Evolutionary conservation across 108 stramenopile species (phyloP), one percentile per base, ranked within the genome.

Genomic region (Cyclostephanos tholiformis): DNA sequence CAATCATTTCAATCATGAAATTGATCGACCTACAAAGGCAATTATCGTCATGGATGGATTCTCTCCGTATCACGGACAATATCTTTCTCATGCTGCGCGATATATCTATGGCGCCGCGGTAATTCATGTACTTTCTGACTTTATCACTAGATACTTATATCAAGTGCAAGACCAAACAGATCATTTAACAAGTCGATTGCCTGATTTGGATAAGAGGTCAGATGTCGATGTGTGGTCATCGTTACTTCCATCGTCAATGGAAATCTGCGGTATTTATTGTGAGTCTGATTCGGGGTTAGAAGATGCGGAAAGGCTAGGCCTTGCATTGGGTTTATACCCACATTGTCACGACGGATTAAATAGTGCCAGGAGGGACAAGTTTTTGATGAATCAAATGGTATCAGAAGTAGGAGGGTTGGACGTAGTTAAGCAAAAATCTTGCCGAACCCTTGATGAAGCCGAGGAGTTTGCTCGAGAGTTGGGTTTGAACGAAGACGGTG

Each of bases 201-300:
- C 89, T 9, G 75, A 75, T 32, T 80, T 80, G 44, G 63, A 71
- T 5, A 66, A 69, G 29, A 63, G 63, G 16, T 74, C 77, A 36
- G 84, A 88, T 29, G 62, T 78, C 5, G 69, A 72, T 25, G 83
- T 71, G 25, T 88, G 88, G 88, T 65, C 65, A 20, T 49, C 75
- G 51, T 63, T 72, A 27, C 19, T 87, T 20, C 74, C 79, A 1
- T 20, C 65, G 13, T 56, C 60, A 0, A 9, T 81, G 38, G 83
- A 92, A 51, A 53, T 92, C n/a, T 69, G 82, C 48, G 91, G 81
- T 29, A 72, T 95, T 48, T 67, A 87, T 53, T 92, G 90, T 63
- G 91, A 92, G 68, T 91, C 91, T 1, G 91, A 95, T 70, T 82
- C 87, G 8, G 91, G 91, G 23, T 80, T 94, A 38, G 91, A 74